These are phyloP conservation scores for Syncephalastrum sp. DNA, from an alignment of 371 early-diverging fungal genomes.

Conservation along the genomic window DNA sequence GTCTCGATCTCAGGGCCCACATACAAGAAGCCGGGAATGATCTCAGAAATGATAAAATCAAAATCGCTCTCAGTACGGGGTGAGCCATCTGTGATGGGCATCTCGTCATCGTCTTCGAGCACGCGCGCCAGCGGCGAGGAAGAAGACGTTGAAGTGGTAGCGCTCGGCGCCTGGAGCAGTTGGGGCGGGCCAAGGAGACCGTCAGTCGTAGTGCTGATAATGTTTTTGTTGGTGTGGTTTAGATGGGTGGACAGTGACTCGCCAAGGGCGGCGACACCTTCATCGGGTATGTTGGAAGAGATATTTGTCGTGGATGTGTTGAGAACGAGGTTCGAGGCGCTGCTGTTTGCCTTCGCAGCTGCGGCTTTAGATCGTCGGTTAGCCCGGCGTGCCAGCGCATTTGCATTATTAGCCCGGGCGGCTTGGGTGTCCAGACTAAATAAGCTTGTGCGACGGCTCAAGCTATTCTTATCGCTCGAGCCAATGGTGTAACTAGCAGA, in stretches of 20 bases:
- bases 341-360: constrained; percentile 9
- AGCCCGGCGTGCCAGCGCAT: constrained; percentile 46
- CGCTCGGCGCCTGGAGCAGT: constrained; percentile 8
- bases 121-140: constrained; percentile 24
- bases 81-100: constrained; percentile 22
- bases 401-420: constrained; percentile 46
- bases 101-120: constrained; percentile 34
- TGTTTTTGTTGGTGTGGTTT: constrained; percentile 1
- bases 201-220: constrained; percentile 1
- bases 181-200: constrained; percentile 10
- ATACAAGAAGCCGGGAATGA: constrained; percentile 59
- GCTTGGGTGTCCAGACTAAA: constrained; percentile 54
- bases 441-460: constrained; percentile 39
- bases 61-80: constrained; percentile 46
- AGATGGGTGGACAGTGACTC: not conserved
- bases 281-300: too few relatives aligned
- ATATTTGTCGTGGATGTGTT: not conserved
- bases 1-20: constrained; percentile 63
- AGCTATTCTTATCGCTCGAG: constrained; percentile 20
- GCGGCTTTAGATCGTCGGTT: constrained; percentile 28
- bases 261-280: too few relatives aligned
- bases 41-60: constrained; percentile 57
- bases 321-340: constrained; percentile 1
- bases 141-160: constrained; percentile 5
- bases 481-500: constrained; percentile 47